A percentile compares a stretch with the other conserved stretches of the same genome.
phyloP scores from a whole-genome alignment of 768 basidiomycete species.

The Auricularia sp. region DNA sequence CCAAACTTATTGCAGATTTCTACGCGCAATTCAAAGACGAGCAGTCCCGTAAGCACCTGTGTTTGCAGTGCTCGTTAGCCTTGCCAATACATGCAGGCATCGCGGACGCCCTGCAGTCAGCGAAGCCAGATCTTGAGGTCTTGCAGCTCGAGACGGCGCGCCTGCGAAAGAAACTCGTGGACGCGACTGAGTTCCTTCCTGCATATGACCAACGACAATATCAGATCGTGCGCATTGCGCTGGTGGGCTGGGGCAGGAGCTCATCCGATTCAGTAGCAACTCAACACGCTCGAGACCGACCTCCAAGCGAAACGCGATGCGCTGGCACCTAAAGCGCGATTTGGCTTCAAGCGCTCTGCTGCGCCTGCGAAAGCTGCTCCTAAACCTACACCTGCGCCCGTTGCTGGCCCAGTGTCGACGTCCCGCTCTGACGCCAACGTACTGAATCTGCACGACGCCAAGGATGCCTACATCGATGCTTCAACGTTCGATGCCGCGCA shows the following conservation, averaged over 20 bases:
- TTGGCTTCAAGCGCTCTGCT: conserved; percentile 51
- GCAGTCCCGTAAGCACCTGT: neutral
- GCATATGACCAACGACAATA: conserved; percentile 67
- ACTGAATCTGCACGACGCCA: neutral
- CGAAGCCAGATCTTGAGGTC: neutral
- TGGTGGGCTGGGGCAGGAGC: neutral
- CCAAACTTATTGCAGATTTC: neutral
- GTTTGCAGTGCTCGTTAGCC: neutral
- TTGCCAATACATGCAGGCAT: neutral
- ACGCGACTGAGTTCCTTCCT: conserved; percentile 56
- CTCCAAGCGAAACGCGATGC: conserved; percentile 38
- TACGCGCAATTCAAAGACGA: neutral
- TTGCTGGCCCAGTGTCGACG: neutral
- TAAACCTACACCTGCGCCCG: conserved; percentile 2
- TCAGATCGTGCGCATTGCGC: conserved; percentile 41
- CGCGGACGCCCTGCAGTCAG: neutral
- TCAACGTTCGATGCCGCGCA: conserved; percentile 22
- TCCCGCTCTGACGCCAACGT: neutral
- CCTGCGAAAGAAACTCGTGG: conserved; percentile 51
- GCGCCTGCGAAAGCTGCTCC: conserved; percentile 13
- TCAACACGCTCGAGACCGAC: conserved; percentile 48
- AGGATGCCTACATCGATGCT: neutral
- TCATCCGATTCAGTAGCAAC: conserved; percentile 38
- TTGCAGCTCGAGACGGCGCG: conserved; percentile 36
- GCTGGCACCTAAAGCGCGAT: conserved; percentile 43